These are phyloP conservation scores for Verticillium isaacii DNA, from an alignment of 2,329 filamentous ascomycete genomes.

Conservation along the genomic window DNA sequence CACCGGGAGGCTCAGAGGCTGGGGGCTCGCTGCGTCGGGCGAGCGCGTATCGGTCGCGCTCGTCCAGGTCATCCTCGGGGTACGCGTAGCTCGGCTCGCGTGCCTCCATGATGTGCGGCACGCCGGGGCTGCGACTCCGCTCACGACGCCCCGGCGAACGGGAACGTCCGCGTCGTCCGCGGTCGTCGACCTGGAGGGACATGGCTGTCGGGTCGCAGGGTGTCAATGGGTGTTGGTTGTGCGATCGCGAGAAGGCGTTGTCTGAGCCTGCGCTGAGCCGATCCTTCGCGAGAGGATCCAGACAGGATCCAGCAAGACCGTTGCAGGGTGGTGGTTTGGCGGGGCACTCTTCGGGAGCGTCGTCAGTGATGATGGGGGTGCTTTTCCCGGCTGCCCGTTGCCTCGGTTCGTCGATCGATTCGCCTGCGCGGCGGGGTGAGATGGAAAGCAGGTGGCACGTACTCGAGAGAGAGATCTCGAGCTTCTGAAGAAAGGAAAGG, in stretches of 20 bases:
- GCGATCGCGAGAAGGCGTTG: not conserved
- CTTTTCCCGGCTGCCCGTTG: not conserved
- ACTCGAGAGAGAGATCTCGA: not conserved
- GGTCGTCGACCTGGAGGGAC: constrained; percentile 46
- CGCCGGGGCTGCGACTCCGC: constrained; percentile 25
- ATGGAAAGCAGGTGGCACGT: not conserved
- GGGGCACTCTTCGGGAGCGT: not conserved
- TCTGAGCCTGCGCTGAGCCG: no score
- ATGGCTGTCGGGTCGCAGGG: constrained; percentile 24
- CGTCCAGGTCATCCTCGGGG: constrained; percentile 36
- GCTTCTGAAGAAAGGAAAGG: not conserved
- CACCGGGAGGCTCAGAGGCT: constrained; percentile 16
- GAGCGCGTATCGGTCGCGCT: constrained; percentile 25
- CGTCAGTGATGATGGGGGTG: not conserved
- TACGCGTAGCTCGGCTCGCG: constrained; percentile 37
- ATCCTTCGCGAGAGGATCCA: not conserved
- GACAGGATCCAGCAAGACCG: no score
- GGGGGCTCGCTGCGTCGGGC: constrained; percentile 22
- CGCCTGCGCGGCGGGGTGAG: not conserved
- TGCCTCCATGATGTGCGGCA: constrained; percentile 29
- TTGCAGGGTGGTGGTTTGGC: not conserved
- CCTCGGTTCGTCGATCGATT: not conserved
- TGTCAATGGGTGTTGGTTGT: not conserved
- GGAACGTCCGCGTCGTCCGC: constrained; percentile 39
- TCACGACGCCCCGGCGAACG: constrained; percentile 39